These are phyloP conservation scores for Cadophora luteo-olivacea DNA, from an alignment of 2,329 filamentous ascomycete species.

Conservation along the genomic window DNA sequence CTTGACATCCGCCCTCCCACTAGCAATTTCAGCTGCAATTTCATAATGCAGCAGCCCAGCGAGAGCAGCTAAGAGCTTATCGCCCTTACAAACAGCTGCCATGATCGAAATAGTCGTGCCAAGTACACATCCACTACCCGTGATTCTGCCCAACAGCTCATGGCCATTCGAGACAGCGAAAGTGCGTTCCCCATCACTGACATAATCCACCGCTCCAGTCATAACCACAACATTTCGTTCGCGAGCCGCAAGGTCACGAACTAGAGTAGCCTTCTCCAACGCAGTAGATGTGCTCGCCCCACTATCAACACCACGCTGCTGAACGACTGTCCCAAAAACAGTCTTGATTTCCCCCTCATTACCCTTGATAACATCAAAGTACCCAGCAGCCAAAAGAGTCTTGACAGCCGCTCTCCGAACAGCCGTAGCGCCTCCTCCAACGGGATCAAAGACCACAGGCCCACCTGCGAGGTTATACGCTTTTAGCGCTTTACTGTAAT, in stretches of 20 bases:
- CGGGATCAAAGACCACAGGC: slow-evolving; percentile 86
- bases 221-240: slow-evolving; percentile 79
- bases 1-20: slow-evolving; percentile 70
- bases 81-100: slow-evolving; percentile 65
- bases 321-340: slow-evolving; percentile 63
- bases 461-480: slow-evolving; percentile 82
- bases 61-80: slow-evolving; percentile 75
- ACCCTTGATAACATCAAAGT: slow-evolving; percentile 90
- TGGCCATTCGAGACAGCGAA: slow-evolving; percentile 80
- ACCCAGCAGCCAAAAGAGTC: slow-evolving; percentile 73
- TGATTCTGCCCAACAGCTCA: slow-evolving; percentile 70
- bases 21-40: slow-evolving; percentile 65
- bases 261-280: slow-evolving; percentile 66
- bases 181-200: slow-evolving; percentile 76
- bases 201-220: slow-evolving; percentile 79
- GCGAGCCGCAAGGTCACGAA: slow-evolving; percentile 68
- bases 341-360: slow-evolving; percentile 89
- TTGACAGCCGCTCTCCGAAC: slow-evolving; percentile 75
- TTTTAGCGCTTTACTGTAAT: slow-evolving; percentile 74
- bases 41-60: slow-evolving; percentile 81
- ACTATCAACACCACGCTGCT: slow-evolving; percentile 88
- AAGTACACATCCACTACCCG: slow-evolving; percentile 84
- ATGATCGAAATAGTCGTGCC: slow-evolving; percentile 82
- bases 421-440: slow-evolving; percentile 84
- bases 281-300: slow-evolving; percentile 59